Conservation (phyloP, 768 basidiomycete genomes). For the Holtermannia corniformis region DNA sequence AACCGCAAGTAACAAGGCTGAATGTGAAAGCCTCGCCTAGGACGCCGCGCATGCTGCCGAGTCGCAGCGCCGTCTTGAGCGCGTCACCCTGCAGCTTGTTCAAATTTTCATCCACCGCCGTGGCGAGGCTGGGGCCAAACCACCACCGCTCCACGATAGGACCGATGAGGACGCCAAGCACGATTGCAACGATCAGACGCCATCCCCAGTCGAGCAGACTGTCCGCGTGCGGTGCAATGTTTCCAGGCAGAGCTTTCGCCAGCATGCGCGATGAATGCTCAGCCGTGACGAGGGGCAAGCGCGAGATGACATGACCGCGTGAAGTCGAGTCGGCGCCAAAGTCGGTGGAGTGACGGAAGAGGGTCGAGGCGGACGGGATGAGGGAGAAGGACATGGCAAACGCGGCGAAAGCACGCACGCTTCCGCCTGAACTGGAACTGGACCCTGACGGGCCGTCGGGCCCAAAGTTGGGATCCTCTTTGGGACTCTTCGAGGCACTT, state of each 20-base stretch:
- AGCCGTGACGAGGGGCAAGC: constrained; percentile 30
- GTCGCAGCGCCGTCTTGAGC: background rate
- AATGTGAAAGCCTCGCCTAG: background rate
- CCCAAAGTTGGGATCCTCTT: constrained; percentile 4
- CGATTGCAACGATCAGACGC: constrained; percentile 23
- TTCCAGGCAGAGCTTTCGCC: constrained; percentile 13
- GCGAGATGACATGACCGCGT: constrained; percentile 19
- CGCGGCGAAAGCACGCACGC: constrained; percentile 27
- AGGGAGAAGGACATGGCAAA: constrained; percentile 34
- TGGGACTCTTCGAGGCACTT: constrained; percentile 6
- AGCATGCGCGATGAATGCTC: constrained; percentile 28
- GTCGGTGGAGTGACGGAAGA: constrained; percentile 9
- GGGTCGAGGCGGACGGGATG: constrained; percentile 25
- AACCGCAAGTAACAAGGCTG: background rate
- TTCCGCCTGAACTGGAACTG: constrained; percentile 3
- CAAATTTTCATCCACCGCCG: background rate
- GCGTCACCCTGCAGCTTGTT: background rate
- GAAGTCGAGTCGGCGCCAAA: background rate
- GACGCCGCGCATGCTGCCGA: background rate
- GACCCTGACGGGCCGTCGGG: background rate
- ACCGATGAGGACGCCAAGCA: constrained; percentile 22
- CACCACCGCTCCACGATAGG: constrained; percentile 15
- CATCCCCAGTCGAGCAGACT: constrained; percentile 33
- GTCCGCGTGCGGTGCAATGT: constrained; percentile 18
- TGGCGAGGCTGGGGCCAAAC: background rate